phyloP scores from a whole-genome alignment of 202 grass and related monocot species.

The Eragrostis tef region DNA sequence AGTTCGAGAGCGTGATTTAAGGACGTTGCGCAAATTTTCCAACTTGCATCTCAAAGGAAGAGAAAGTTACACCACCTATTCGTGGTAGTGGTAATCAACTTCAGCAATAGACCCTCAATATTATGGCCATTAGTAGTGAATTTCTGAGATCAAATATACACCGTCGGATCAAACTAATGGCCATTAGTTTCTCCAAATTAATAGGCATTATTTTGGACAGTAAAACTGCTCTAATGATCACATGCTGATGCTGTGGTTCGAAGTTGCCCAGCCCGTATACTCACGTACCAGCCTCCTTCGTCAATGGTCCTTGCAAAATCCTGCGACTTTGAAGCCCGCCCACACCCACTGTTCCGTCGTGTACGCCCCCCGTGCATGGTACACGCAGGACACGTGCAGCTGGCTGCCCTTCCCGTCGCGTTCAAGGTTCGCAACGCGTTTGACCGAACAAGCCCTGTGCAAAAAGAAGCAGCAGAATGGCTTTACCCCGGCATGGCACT shows the following conservation, averaged over 20 bases:
- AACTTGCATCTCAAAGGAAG: not conserved
- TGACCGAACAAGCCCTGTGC: not conserved
- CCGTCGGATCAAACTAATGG: too few relatives aligned
- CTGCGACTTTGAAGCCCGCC: not conserved
- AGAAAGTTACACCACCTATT: slow-evolving; percentile 13
- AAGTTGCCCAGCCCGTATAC: too few relatives aligned
- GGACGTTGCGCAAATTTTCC: not conserved
- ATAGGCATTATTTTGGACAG: too few relatives aligned
- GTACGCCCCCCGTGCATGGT: not conserved
- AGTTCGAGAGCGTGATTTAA: not conserved
- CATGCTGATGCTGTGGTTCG: too few relatives aligned
- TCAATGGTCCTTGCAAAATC: not conserved
- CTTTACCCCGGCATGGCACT: too few relatives aligned
- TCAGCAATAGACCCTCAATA: not conserved
- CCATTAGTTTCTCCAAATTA: too few relatives aligned
- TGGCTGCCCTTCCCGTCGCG: not conserved
- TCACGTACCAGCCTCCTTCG: not conserved
- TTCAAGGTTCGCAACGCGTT: not conserved
- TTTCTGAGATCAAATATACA: too few relatives aligned
- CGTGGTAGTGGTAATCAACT: not conserved
- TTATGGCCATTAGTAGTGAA: too few relatives aligned
- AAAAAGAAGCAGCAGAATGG: too few relatives aligned
- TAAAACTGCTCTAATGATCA: too few relatives aligned
- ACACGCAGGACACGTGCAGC: not conserved
- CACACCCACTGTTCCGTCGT: too few relatives aligned